phyloP scores from a whole-genome alignment of 306 rosid genomes.

The Comarum palustre region DNA sequence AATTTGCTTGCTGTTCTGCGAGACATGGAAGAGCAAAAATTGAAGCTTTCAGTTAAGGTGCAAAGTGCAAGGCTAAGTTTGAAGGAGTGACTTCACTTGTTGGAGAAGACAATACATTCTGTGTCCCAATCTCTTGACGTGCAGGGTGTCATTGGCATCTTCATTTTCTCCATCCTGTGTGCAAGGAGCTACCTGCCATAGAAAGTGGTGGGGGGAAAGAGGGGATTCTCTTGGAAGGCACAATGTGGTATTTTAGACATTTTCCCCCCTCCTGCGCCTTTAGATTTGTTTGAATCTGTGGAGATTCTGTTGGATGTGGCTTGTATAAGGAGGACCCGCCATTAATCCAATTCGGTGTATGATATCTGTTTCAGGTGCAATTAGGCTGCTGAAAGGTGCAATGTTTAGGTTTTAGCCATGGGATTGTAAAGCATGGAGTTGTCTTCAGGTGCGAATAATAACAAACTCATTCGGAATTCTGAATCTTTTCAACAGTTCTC shows the following conservation, averaged over 20 bases:
- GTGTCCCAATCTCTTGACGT: not conserved
- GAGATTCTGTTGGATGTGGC: not conserved
- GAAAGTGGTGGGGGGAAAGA: not conserved
- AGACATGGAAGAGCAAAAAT: slow-evolving; percentile 96
- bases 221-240: not conserved
- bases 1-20: slow-evolving; percentile 75
- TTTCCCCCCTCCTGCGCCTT: not conserved
- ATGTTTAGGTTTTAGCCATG: not conserved
- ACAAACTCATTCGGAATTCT: not conserved
- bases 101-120: not conserved
- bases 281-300: not conserved
- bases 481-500: not conserved
- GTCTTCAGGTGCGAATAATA: not conserved
- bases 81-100: slow-evolving; percentile 55
- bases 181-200: not conserved
- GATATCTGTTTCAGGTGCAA: not conserved
- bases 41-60: slow-evolving; percentile 83
- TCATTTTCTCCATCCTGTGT: not conserved
- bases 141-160: not conserved
- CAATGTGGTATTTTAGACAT: slow-evolving; percentile 8
- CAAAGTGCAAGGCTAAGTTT: slow-evolving; percentile 88
- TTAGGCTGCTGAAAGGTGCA: slow-evolving; percentile 2
- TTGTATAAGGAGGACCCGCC: not conserved
- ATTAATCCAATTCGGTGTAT: not conserved
- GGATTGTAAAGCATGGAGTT: not conserved